Evolutionary conservation across 2,329 filamentous ascomycete genomes (phyloP).

Genomic region (Hawksworthiomyces lignivorus): DNA sequence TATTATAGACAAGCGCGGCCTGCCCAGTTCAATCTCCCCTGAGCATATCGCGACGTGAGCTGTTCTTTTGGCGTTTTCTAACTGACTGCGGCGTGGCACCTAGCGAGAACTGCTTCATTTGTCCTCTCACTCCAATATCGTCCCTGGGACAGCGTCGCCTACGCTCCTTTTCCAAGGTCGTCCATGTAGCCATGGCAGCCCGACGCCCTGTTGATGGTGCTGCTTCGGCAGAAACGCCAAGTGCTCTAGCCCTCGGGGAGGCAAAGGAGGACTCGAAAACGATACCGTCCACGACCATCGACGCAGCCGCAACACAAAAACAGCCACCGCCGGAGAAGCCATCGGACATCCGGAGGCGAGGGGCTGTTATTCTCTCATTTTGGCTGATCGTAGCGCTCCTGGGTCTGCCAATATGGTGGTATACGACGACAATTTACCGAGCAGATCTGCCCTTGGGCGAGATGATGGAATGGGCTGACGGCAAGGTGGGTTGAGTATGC

Average conservation of each 20-base stretch:
- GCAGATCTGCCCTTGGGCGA: slow-evolving; percentile 72
- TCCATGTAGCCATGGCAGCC: slow-evolving; percentile 12
- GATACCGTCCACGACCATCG: background rate
- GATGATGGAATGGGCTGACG: slow-evolving; percentile 90
- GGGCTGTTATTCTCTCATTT: slow-evolving; percentile 74
- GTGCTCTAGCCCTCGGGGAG: background rate
- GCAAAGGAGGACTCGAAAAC: background rate
- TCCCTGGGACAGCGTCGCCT: no score
- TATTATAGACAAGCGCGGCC: background rate
- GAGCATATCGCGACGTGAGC: slow-evolving; percentile 6
- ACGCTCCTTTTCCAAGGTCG: no score
- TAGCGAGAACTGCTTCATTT: no score
- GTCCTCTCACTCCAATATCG: no score
- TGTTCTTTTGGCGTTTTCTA: slow-evolving; percentile 5
- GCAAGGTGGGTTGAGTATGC: slow-evolving; percentile 53
- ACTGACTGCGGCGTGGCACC: background rate
- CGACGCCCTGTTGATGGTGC: slow-evolving; percentile 6
- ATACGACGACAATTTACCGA: slow-evolving; percentile 86
- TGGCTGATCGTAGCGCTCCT: slow-evolving; percentile 80
- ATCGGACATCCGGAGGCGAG: slow-evolving; percentile 61
- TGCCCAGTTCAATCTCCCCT: slow-evolving; percentile 5
- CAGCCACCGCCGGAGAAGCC: slow-evolving; percentile 70
- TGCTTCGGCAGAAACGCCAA: background rate
- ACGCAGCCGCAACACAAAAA: slow-evolving; percentile 23
- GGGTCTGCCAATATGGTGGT: slow-evolving; percentile 92